Conservation (phyloP, 306 rosid species). For the Urtica urens region DNA sequence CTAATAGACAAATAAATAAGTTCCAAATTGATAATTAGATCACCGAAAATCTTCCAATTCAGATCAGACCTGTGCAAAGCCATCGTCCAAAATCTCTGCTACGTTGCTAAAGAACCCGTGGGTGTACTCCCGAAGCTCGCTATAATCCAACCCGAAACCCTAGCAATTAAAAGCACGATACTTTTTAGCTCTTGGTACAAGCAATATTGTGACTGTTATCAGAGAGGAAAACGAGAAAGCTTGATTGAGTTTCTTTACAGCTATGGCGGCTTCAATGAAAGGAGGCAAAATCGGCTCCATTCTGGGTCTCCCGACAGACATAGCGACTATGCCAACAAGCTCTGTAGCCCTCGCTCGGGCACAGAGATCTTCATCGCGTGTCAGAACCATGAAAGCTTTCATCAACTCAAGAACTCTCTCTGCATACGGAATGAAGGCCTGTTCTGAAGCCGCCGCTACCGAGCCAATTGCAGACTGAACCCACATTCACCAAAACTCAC, state of each 20-base stretch:
- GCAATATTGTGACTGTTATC: background rate
- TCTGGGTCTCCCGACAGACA: slow-evolving; percentile 78
- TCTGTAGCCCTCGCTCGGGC: slow-evolving; percentile 97
- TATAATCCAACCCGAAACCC: slow-evolving; percentile 88
- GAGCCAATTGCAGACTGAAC: slow-evolving; percentile 98
- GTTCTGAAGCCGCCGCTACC: slow-evolving; percentile 93
- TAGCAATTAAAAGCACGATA: slow-evolving; percentile 20
- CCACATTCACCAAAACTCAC: slow-evolving; percentile 7
- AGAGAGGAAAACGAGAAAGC: background rate
- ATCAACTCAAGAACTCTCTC: slow-evolving; percentile 92
- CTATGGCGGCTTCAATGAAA: slow-evolving; percentile 85
- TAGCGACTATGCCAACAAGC: slow-evolving; percentile 95
- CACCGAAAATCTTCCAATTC: slow-evolving; percentile 6
- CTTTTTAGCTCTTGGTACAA: background rate
- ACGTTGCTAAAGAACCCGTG: slow-evolving; percentile 97
- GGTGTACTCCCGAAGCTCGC: slow-evolving; percentile 96
- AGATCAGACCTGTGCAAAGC: slow-evolving; percentile 71
- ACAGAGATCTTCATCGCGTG: slow-evolving; percentile 82
- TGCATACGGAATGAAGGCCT: slow-evolving; percentile 88
- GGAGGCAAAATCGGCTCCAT: slow-evolving; percentile 92
- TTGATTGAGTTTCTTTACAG: slow-evolving; percentile 37
- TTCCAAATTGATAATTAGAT: slow-evolving; percentile 6
- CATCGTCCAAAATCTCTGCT: slow-evolving; percentile 82
- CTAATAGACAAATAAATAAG: slow-evolving; percentile 15
- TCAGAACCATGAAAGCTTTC: slow-evolving; percentile 86